Base-by-base conservation (phyloP, 192 early-diverging fungal species). In the Podila clonocystis region DNA sequence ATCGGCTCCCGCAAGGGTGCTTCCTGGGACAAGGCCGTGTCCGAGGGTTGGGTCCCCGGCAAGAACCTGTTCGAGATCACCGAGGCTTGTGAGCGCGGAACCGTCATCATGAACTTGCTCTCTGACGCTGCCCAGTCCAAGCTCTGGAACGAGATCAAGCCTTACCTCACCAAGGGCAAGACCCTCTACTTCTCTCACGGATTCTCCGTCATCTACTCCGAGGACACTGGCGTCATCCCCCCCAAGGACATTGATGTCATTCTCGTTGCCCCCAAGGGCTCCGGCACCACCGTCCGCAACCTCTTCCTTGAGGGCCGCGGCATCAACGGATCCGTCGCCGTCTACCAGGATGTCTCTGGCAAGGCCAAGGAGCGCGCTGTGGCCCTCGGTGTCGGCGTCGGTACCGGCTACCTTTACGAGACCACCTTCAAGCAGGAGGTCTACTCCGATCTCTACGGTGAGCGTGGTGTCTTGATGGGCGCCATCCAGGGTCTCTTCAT, bases 161-260 rank as follows among this genome's bases (percentile, higher is more conserved):
- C 94, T 55, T 92, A 91, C 86, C 83, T 99, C 72, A 97, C 95
- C 71, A 93, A 94, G 65, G 97, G 97, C 85, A 99, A 99, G 91
- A 98, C 97, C 22, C 93, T 99, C 63, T 99, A 97, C 91, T 99
- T 99, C 84, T 96, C 95, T 69, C 96, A 97, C 91, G 96, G 96
- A 74, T 99, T 99, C 86, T 93, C 93, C 68, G 92, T 99, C 70
- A 93, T 97, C 73, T 99, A 94, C 89, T 89, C 94, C 71, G 91
- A 96, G 68, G 93, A 97, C 79, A 99, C 97, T 58, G 85, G 94
- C 65, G 93, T 99, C 67, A 85, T 95, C 68, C 94, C 96, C 8
- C 96, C 97, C 77, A 90, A 90, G 69, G 95, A 96, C 84, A 91
- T 97, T 74, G 97, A 99, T 83, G 97, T 99, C 58, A 91, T 99